These are phyloP conservation scores for Diplogelasinospora grovesii DNA, from an alignment of 495 filamentous ascomycete genomes.

Conservation along the genomic window DNA sequence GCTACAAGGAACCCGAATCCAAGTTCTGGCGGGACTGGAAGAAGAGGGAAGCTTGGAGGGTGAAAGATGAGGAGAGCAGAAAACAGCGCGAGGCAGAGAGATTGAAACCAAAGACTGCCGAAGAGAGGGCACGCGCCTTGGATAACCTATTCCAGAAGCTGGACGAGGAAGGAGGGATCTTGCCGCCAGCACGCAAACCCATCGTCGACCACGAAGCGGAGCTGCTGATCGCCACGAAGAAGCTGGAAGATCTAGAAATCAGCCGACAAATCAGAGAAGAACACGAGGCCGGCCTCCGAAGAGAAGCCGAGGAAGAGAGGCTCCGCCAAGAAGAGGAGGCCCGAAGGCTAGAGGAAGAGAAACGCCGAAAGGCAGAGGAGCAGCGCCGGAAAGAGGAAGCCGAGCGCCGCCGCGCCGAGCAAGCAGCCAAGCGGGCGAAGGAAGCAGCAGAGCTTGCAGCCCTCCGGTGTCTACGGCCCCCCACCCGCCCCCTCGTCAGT, in stretches of 20 bases:
- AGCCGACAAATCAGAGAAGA: constrained; percentile 14
- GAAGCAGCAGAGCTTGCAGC: constrained; percentile 6
- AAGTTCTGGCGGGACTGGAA: too few relatives aligned
- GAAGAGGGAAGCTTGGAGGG: too few relatives aligned
- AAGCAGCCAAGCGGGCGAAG: neutral
- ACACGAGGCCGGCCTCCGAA: constrained; percentile 2
- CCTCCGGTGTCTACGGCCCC: constrained; percentile 11
- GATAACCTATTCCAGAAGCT: constrained; percentile 1
- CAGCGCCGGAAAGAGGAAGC: constrained; percentile 12
- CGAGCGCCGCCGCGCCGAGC: constrained; percentile 8
- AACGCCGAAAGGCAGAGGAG: constrained; percentile 4
- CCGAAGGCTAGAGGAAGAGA: constrained; percentile 15
- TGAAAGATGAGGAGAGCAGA: too few relatives aligned
- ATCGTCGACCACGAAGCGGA: constrained; percentile 1
- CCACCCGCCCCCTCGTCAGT: constrained; percentile 19
- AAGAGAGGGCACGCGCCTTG: too few relatives aligned
- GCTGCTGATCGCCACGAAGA: constrained; percentile 9
- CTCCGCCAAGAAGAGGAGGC: constrained; percentile 6
- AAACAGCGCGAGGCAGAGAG: too few relatives aligned
- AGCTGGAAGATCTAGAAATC: constrained; percentile 15
- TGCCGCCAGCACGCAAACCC: neutral
- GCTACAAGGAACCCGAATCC: too few relatives aligned
- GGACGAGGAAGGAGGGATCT: neutral
- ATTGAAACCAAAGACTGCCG: too few relatives aligned
- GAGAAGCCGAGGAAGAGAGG: constrained; percentile 5